Evolutionary conservation across 2,329 filamentous ascomycete genomes (phyloP).

Genomic region (Apiospora malaysiana): DNA sequence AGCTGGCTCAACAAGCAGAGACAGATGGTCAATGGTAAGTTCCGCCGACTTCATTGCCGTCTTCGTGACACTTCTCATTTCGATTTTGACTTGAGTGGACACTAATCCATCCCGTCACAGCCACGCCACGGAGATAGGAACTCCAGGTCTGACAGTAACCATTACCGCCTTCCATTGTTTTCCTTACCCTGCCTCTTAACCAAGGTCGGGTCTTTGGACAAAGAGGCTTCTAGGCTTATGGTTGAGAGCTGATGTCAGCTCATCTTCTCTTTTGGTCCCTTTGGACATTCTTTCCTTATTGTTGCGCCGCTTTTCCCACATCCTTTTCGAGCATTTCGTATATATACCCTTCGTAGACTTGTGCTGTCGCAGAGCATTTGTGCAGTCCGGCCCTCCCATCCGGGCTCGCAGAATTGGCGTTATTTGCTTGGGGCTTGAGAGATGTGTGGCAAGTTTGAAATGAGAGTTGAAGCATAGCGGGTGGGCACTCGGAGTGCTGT

Average conservation of each 20-base stretch:
- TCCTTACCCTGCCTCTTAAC: too few species aligned
- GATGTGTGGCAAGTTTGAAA: neutral
- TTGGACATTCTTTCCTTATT: conserved; percentile 1
- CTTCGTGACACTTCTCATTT: neutral
- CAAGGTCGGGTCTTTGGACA: neutral
- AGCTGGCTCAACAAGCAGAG: conserved; percentile 88
- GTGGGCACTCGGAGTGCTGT: neutral
- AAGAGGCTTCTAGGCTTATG: neutral
- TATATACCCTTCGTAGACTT: conserved; percentile 18
- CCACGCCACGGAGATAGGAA: conserved; percentile 42
- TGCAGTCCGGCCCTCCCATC: neutral
- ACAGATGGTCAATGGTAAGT: conserved; percentile 67
- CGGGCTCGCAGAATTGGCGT: neutral
- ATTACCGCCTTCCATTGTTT: neutral
- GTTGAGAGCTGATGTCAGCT: neutral
- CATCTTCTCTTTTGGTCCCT: conserved; percentile 3
- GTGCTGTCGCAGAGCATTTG: conserved; percentile 13
- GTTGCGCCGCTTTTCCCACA: neutral
- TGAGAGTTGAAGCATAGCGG: neutral
- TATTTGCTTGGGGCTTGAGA: conserved; percentile 9
- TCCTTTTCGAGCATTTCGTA: conserved; percentile 15
- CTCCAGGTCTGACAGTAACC: conserved; percentile 28
- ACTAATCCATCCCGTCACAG: conserved; percentile 32
- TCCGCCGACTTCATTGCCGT: neutral
- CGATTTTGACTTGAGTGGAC: neutral